These are phyloP conservation scores for Catharanthus roseus DNA, from an alignment of 257 asterid genomes.

Conservation along the genomic window DNA sequence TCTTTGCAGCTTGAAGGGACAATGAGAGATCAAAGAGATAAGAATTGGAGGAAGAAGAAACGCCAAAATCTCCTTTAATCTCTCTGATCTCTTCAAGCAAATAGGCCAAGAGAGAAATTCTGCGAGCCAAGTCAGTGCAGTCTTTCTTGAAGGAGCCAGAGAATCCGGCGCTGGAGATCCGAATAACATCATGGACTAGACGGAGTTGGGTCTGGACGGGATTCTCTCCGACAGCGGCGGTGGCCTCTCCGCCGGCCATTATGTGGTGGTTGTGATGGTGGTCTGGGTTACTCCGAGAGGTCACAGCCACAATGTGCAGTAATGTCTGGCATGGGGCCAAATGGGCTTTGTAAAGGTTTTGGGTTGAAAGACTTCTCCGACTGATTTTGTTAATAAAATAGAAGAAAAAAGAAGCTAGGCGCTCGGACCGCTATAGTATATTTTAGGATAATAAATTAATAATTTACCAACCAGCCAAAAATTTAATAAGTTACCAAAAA, in stretches of 20 bases:
- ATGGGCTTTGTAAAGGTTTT: background rate
- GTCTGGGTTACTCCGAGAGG: conserved; percentile 10
- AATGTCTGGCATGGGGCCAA: conserved; percentile 22
- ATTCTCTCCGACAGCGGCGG: conserved; percentile 20
- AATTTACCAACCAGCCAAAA: too few relatives aligned
- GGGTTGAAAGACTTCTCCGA: conserved; percentile 8
- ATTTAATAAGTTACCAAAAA: too few relatives aligned
- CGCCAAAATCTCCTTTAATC: conserved; percentile 31
- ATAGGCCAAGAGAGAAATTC: conserved; percentile 69
- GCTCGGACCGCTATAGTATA: too few relatives aligned
- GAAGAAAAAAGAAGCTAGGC: too few relatives aligned
- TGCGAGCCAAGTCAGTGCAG: conserved; percentile 73
- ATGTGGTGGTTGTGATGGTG: conserved; percentile 18
- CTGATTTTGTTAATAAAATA: background rate
- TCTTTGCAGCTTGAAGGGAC: conserved; percentile 37
- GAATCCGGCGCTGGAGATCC: conserved; percentile 64
- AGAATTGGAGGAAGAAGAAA: conserved; percentile 33
- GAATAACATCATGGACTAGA: conserved; percentile 52
- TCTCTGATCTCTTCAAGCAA: conserved; percentile 79
- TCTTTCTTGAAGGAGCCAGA: conserved; percentile 76
- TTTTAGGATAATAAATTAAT: too few relatives aligned
- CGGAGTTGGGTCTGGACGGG: conserved; percentile 34
- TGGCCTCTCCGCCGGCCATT: conserved; percentile 59
- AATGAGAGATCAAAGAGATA: conserved; percentile 52
- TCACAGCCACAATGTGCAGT: conserved; percentile 19